These are phyloP conservation scores for Russula compacta DNA, from an alignment of 768 basidiomycete species.

Conservation along the genomic window DNA sequence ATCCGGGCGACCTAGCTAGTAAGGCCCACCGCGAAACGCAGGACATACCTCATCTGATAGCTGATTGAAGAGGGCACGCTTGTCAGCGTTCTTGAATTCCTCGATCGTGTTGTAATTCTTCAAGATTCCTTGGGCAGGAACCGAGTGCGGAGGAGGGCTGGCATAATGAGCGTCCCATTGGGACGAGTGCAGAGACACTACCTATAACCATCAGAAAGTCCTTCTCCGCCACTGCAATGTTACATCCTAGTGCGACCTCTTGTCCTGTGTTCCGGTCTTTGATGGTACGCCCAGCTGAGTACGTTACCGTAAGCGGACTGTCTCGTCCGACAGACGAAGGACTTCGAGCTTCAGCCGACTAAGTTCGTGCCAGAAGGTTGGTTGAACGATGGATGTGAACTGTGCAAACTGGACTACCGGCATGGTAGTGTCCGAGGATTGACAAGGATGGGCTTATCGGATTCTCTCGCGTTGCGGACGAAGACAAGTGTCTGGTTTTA, in stretches of 20 bases:
- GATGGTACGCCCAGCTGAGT: constrained; percentile 61
- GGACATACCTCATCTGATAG: constrained; percentile 54
- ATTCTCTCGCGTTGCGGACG: too few species aligned
- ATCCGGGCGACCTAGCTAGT: neutral
- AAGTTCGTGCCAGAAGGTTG: constrained; percentile 89
- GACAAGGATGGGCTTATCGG: neutral
- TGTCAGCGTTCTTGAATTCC: constrained; percentile 85
- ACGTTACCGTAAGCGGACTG: constrained; percentile 56
- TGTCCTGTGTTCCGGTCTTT: constrained; percentile 69
- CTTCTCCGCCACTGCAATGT: constrained; percentile 53
- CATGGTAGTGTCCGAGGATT: constrained; percentile 25
- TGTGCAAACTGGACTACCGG: constrained; percentile 82
- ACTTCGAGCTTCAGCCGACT: constrained; percentile 86
- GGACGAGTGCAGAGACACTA: constrained; percentile 28
- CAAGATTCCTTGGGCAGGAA: constrained; percentile 52
- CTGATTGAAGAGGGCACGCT: constrained; percentile 75
- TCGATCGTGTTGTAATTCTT: constrained; percentile 98
- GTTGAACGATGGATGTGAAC: constrained; percentile 78
- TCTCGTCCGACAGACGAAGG: constrained; percentile 69
- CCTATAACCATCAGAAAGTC: constrained; percentile 40
- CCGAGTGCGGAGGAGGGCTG: constrained; percentile 42
- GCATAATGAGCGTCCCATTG: neutral
- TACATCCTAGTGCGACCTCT: constrained; percentile 63
- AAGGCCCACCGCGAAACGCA: neutral
- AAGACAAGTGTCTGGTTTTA: too few species aligned